phyloP scores from a whole-genome alignment of 2,329 filamentous ascomycete species.

The Colletotrichum tabaci region DNA sequence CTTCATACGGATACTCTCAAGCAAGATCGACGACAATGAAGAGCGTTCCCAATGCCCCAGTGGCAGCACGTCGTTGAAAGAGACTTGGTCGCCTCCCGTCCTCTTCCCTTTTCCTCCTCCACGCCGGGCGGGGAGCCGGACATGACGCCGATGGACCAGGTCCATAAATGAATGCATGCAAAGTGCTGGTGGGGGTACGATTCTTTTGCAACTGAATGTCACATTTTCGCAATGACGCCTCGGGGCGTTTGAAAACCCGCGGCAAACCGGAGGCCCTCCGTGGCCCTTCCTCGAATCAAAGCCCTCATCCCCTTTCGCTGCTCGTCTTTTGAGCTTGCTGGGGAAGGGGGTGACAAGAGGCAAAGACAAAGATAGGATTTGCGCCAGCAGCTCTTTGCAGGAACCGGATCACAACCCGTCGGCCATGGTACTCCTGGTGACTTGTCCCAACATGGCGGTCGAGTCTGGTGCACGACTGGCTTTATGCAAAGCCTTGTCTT shows the following conservation, averaged over 20 bases:
- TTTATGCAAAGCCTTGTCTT: slow-evolving; percentile 3
- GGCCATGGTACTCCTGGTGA: neutral
- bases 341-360: neutral
- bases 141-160: neutral
- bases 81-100: slow-evolving; percentile 29
- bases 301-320: neutral
- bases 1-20: neutral
- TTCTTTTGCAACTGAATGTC: neutral
- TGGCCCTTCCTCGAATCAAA: neutral
- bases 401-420: neutral
- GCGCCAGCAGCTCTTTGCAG: neutral
- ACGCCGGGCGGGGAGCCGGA: slow-evolving; percentile 15
- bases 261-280: neutral
- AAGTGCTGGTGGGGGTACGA: slow-evolving; percentile 1
- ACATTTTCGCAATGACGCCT: neutral
- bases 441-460: too few species aligned
- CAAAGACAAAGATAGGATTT: neutral
- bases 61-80: slow-evolving; percentile 28
- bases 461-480: neutral
- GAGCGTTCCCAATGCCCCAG: neutral
- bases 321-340: neutral
- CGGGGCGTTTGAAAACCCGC: neutral
- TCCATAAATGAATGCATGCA: slow-evolving; percentile 2
- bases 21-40: neutral
- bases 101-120: neutral